phyloP scores from a whole-genome alignment of 73 alveolate species.

The Blepharisma japonicum region DNA sequence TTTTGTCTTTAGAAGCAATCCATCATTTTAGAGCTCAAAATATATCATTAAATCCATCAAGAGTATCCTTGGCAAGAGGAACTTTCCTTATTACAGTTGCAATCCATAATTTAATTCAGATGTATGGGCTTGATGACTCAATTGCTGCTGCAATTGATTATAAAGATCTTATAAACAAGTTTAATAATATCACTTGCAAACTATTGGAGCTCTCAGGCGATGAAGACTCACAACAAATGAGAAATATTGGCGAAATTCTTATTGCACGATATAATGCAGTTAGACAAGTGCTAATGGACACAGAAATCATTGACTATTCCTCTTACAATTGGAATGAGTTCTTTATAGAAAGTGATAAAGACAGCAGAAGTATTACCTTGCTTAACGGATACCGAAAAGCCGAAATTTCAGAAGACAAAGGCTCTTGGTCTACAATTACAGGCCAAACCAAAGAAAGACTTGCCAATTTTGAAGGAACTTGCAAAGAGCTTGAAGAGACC shows the following conservation, averaged over 20 bases:
- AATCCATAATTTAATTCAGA: neutral
- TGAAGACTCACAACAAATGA: constrained; percentile 2
- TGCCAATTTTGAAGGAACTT: neutral
- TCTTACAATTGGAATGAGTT: constrained; percentile 8
- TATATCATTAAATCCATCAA: neutral
- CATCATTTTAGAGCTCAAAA: constrained; percentile 6
- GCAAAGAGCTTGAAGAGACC: constrained; percentile 14
- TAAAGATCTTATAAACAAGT: neutral
- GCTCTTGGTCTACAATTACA: neutral
- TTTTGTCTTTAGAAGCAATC: neutral
- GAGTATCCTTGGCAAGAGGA: neutral
- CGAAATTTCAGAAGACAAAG: neutral
- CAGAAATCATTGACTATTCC: constrained; percentile 3
- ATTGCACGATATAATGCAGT: neutral
- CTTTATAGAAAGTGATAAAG: constrained; percentile 17
- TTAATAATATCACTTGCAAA: neutral
- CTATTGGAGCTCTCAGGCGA: neutral
- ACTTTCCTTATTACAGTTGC: neutral
- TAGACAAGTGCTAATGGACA: neutral
- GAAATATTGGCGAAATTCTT: neutral
- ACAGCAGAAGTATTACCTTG: neutral
- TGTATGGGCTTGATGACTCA: constrained; percentile 20
- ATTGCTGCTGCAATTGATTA: constrained; percentile 20
- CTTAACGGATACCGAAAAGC: neutral
- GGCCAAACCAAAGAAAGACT: neutral